Percentiles rank a stretch among this genome's conserved stretches.
Evolutionary conservation across 2,329 filamentous ascomycete genomes (phyloP).

Genomic region (Hawksworthiomyces lignivorus): DNA sequence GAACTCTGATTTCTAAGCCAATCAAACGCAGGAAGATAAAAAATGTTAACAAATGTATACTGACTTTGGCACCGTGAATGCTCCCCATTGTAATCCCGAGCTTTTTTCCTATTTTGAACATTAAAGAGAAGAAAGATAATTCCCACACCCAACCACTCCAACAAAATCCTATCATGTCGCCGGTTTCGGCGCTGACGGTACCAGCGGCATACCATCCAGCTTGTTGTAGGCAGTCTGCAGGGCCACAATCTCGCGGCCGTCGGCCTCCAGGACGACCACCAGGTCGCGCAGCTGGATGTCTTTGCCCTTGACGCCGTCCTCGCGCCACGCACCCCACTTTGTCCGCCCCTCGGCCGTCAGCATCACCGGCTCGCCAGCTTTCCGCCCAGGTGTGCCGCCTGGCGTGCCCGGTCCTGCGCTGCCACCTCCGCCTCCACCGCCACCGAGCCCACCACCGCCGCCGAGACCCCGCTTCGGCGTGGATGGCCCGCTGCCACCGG

Average conservation of each 20-base stretch:
- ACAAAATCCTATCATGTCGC: background rate
- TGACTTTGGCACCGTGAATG: too few species aligned
- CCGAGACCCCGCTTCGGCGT: slow-evolving; percentile 33
- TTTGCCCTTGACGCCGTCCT: slow-evolving; percentile 67
- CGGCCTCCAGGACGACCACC: slow-evolving; percentile 69
- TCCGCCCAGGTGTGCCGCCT: slow-evolving; percentile 11
- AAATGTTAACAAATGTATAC: background rate
- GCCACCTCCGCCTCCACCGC: slow-evolving; percentile 23
- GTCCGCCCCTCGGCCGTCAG: slow-evolving; percentile 53
- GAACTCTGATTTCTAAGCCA: too few species aligned
- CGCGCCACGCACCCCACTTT: slow-evolving; percentile 66
- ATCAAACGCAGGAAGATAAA: too few species aligned
- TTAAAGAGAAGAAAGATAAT: background rate
- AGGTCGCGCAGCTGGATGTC: slow-evolving; percentile 82
- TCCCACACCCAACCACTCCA: too few species aligned
- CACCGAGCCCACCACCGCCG: slow-evolving; percentile 26
- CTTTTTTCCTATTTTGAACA: too few species aligned
- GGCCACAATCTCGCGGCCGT: slow-evolving; percentile 57
- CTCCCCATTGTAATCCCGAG: too few species aligned
- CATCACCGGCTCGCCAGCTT: slow-evolving; percentile 28
- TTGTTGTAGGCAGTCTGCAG: slow-evolving; percentile 50
- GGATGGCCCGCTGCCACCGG: slow-evolving; percentile 44
- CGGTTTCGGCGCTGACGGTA: slow-evolving; percentile 2
- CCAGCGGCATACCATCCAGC: slow-evolving; percentile 36
- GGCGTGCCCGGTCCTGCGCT: slow-evolving; percentile 2